These are phyloP conservation scores for Ganoderma lingzhi DNA, from an alignment of 1,284 basidiomycete species.

Conservation along the genomic window DNA sequence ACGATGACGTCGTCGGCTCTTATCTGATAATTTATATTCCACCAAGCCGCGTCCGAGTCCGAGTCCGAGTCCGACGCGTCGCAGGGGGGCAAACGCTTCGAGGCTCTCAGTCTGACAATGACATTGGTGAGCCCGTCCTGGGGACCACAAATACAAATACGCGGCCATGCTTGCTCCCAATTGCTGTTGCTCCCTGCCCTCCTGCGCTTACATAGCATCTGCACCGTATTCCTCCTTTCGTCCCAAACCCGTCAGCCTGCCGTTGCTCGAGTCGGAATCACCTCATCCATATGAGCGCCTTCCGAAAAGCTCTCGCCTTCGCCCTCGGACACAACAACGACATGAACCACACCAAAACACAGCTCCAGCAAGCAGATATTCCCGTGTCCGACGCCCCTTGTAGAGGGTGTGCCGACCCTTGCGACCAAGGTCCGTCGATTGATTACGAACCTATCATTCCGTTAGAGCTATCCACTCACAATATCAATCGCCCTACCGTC, in stretches of 20 bases:
- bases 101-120: background rate
- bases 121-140: background rate
- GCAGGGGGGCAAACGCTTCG: background rate
- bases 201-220: background rate
- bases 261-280: background rate
- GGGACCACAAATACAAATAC: background rate
- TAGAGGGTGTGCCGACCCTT: slow-evolving; percentile 80
- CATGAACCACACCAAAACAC: slow-evolving; percentile 33
- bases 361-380: slow-evolving; percentile 58
- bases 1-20: slow-evolving; percentile 11
- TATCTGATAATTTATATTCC: slow-evolving; percentile 20
- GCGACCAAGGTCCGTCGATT: slow-evolving; percentile 65
- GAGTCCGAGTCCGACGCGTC: background rate
- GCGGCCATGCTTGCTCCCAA: background rate
- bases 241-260: background rate
- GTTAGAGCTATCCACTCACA: slow-evolving; percentile 9
- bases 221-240: background rate
- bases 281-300: slow-evolving; percentile 36
- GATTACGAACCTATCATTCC: slow-evolving; percentile 8
- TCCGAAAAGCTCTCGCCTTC: slow-evolving; percentile 42
- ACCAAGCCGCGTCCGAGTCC: background rate
- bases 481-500: slow-evolving; percentile 5
- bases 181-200: background rate
- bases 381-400: slow-evolving; percentile 79
- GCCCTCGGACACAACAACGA: slow-evolving; percentile 42